phyloP scores from a whole-genome alignment of 441 rosid species.

The Populus hybrid region DNA sequence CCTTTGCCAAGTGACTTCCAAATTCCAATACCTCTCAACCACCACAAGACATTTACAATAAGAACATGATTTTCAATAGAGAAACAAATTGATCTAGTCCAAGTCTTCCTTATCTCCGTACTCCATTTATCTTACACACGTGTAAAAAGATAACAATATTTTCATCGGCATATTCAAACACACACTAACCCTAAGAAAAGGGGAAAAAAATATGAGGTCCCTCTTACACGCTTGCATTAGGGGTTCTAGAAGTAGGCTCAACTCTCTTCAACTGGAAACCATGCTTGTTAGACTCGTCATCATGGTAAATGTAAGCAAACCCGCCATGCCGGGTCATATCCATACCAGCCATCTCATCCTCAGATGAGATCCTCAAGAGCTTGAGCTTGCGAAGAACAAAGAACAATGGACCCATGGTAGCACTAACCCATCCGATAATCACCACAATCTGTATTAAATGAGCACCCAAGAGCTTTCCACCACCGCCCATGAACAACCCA shows the following conservation, averaged over 20 bases:
- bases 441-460: conserved; percentile 67
- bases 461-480: conserved; percentile 73
- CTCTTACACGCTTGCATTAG: conserved; percentile 5
- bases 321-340: conserved; percentile 84
- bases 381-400: conserved; percentile 45
- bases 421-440: conserved; percentile 79
- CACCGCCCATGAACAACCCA: conserved; percentile 86
- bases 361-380: conserved; percentile 58
- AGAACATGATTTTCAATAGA: not conserved
- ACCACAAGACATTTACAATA: not conserved
- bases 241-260: conserved; percentile 29
- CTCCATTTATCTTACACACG: not conserved
- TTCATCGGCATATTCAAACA: not conserved
- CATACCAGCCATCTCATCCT: conserved; percentile 87
- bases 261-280: conserved; percentile 41
- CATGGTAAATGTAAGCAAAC: conserved; percentile 58
- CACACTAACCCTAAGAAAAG: not conserved
- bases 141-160: not conserved
- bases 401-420: conserved; percentile 77
- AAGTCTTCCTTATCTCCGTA: conserved; percentile 12
- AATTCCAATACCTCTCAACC: no score
- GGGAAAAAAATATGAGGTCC: not conserved
- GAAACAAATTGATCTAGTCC: conserved; percentile 19
- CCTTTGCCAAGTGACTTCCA: not conserved
- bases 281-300: conserved; percentile 34